Percentiles rank a stretch among this genome's conserved stretches.
Evolutionary conservation across 2,329 filamentous ascomycete genomes (phyloP).

Genomic region (Chrysoporthe cubensis): DNA sequence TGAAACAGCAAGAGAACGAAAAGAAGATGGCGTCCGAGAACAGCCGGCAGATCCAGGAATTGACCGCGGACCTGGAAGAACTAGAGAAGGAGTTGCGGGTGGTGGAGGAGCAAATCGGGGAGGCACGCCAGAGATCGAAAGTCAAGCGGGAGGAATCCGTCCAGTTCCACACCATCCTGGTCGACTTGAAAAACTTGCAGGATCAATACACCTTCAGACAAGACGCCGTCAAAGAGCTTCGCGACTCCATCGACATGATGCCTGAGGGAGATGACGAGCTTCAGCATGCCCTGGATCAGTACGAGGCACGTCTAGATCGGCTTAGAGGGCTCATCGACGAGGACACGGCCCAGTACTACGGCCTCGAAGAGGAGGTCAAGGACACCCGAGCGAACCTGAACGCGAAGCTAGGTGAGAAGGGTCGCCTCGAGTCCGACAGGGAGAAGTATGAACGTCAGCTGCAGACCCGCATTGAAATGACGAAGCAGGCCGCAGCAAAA

Average conservation of each 20-base stretch:
- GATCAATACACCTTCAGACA: conserved; percentile 74
- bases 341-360: conserved; percentile 66
- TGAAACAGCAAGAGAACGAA: conserved; percentile 81
- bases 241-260: conserved; percentile 74
- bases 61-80: conserved; percentile 59
- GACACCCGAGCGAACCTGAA: conserved; percentile 52
- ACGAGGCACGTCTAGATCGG: conserved; percentile 72
- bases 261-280: conserved; percentile 78
- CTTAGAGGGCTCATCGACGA: conserved; percentile 66
- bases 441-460: conserved; percentile 84
- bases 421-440: conserved; percentile 83
- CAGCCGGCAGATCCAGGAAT: conserved; percentile 66
- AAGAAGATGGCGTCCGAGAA: conserved; percentile 72
- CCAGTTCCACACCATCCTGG: conserved; percentile 74
- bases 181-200: conserved; percentile 75
- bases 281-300: conserved; percentile 72
- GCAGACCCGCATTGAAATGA: conserved; percentile 69
- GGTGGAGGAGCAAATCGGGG: conserved; percentile 60
- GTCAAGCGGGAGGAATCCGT: conserved; percentile 75
- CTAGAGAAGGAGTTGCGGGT: conserved; percentile 53
- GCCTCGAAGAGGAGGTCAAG: conserved; percentile 59
- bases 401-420: conserved; percentile 65
- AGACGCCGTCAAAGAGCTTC: conserved; percentile 71
- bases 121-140: conserved; percentile 50
- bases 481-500: conserved; percentile 75